Evolutionary conservation across 495 filamentous ascomycete genomes (phyloP).

Genomic region (Penicillium ochrochloron): DNA sequence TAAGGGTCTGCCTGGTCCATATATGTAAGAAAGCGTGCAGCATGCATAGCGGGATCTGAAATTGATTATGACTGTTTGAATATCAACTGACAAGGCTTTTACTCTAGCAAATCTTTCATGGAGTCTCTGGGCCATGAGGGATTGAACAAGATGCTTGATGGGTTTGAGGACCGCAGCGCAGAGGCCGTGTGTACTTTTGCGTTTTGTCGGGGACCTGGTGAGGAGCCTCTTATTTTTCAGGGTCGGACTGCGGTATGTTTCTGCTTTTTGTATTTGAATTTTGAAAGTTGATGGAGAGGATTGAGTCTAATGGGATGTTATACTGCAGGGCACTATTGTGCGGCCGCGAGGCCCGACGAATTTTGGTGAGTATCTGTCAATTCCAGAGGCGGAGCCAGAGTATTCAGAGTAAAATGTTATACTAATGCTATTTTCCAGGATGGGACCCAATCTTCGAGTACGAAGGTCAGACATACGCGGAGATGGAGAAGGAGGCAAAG

Average conservation of each 20-base stretch:
- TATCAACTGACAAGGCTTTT: background rate
- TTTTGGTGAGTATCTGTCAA: slow-evolving; percentile 69
- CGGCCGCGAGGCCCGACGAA: slow-evolving; percentile 64
- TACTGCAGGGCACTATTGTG: slow-evolving; percentile 49
- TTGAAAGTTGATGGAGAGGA: background rate
- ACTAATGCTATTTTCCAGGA: slow-evolving; percentile 49
- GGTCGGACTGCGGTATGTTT: slow-evolving; percentile 66
- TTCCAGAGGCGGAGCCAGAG: background rate
- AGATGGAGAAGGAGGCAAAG: slow-evolving; percentile 92
- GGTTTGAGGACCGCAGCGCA: slow-evolving; percentile 86
- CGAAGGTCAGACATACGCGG: slow-evolving; percentile 91
- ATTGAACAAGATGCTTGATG: slow-evolving; percentile 88
- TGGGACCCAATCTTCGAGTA: slow-evolving; percentile 99
- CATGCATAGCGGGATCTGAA: background rate
- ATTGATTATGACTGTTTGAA: background rate
- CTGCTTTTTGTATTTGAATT: background rate
- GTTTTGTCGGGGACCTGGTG: slow-evolving; percentile 82
- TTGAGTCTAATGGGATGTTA: slow-evolving; percentile 12
- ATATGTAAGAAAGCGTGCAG: slow-evolving; percentile 70
- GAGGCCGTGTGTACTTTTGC: slow-evolving; percentile 97
- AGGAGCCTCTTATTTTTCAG: slow-evolving; percentile 89
- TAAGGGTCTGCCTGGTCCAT: slow-evolving; percentile 90
- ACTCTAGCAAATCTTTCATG: slow-evolving; percentile 87
- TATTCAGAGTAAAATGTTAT: background rate
- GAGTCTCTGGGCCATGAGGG: slow-evolving; percentile 77